Evolutionary conservation across 495 filamentous ascomycete genomes (phyloP).

Genomic region (Aspergillus baeticus): DNA sequence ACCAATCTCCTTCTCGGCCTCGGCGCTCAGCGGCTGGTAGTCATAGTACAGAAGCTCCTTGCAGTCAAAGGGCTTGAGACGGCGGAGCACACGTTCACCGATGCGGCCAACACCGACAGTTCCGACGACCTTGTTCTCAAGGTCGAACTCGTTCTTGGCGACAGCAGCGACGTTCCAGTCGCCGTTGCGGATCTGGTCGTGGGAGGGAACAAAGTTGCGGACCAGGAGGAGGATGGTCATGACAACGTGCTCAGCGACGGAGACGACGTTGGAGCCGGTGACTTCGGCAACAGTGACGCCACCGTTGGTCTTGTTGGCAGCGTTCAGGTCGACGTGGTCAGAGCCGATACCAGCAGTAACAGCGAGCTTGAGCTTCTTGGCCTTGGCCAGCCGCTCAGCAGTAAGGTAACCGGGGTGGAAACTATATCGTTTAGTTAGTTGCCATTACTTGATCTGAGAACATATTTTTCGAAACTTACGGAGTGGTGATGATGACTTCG

Average conservation of each 20-base stretch:
- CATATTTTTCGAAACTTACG: slow-evolving; percentile 56
- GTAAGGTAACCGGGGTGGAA: slow-evolving; percentile 99
- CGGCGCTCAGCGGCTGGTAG: slow-evolving; percentile 88
- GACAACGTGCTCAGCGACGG: slow-evolving; percentile 90
- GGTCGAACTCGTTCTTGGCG: slow-evolving; percentile 96
- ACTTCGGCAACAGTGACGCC: slow-evolving; percentile 97
- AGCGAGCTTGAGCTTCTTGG: slow-evolving; percentile 97
- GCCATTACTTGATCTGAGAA: not conserved
- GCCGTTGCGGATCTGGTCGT: slow-evolving; percentile 85
- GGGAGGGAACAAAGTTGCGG: slow-evolving; percentile 96
- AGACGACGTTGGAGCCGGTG: slow-evolving; percentile 90
- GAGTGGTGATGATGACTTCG: slow-evolving; percentile 98
- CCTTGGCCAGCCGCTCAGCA: slow-evolving; percentile 92
- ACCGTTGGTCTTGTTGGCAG: slow-evolving; percentile 97
- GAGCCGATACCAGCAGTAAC: slow-evolving; percentile 97
- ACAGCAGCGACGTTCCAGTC: slow-evolving; percentile 95
- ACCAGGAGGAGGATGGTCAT: slow-evolving; percentile 98
- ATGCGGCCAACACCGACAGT: slow-evolving; percentile 98
- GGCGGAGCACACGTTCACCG: slow-evolving; percentile 93
- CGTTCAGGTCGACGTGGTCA: slow-evolving; percentile 95
- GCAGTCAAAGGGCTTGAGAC: slow-evolving; percentile 96
- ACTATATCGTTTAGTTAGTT: slow-evolving; percentile 45
- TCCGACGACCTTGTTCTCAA: slow-evolving; percentile 96
- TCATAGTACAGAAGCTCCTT: slow-evolving; percentile 99
- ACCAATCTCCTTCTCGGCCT: slow-evolving; percentile 95